Evolutionary conservation across 1,284 basidiomycete species (phyloP).

Genomic region (Ceratobasidium sp.): DNA sequence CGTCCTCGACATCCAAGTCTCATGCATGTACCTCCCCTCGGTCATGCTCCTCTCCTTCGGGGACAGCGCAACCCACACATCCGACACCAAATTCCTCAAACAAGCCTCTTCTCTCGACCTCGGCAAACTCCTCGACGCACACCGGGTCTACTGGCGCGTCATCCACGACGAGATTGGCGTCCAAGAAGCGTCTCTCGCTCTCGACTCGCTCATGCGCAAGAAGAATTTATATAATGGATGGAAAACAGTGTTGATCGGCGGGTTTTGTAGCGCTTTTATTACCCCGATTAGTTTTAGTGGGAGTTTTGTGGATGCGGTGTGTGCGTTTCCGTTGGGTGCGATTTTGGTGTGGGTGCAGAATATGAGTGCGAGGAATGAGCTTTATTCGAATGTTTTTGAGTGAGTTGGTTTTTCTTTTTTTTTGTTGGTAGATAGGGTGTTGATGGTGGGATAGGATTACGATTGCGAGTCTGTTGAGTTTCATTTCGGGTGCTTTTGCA

Average conservation of each 20-base stretch:
- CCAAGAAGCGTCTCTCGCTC: conserved; percentile 74
- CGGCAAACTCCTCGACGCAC: conserved; percentile 82
- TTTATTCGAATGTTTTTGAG: conserved; percentile 91
- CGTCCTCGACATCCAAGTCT: conserved; percentile 87
- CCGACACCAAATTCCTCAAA: conserved; percentile 85
- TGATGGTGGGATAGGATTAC: conserved; percentile 84
- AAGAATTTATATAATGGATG: conserved; percentile 70
- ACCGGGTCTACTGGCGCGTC: conserved; percentile 87
- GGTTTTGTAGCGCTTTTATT: conserved; percentile 86
- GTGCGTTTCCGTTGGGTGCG: conserved; percentile 84
- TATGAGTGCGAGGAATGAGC: conserved; percentile 80
- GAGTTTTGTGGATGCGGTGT: conserved; percentile 84
- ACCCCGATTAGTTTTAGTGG: conserved; percentile 79
- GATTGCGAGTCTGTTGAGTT: conserved; percentile 83
- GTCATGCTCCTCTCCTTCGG: conserved; percentile 87
- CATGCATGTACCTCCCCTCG: conserved; percentile 89
- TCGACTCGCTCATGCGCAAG: conserved; percentile 82
- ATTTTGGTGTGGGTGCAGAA: conserved; percentile 84
- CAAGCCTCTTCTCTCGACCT: conserved; percentile 82
- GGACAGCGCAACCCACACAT: conserved; percentile 86
- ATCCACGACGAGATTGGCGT: conserved; percentile 90
- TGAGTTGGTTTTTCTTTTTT: conserved; percentile 58
- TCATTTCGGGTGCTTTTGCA: conserved; percentile 83
- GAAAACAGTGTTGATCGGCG: conserved; percentile 79
- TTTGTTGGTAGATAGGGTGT: conserved; percentile 56